These are phyloP conservation scores for Aspergillus costaricaensis DNA, from an alignment of 2,329 filamentous ascomycete species.

Conservation along the genomic window DNA sequence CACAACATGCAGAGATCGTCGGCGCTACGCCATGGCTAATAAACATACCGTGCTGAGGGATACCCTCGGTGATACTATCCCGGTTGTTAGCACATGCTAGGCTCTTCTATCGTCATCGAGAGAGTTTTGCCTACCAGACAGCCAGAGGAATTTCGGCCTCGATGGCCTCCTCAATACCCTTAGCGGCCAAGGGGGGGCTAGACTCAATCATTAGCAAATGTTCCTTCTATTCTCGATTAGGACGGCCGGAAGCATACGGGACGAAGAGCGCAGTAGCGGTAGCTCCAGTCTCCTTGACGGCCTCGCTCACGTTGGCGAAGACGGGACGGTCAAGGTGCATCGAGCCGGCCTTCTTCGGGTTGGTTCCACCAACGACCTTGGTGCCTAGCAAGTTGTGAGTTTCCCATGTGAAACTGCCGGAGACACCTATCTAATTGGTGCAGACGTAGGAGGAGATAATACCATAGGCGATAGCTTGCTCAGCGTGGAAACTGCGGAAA, in stretches of 20 bases:
- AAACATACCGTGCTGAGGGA: conserved; percentile 84
- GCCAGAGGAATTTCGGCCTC: conserved; percentile 89
- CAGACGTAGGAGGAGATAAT: conserved; percentile 35
- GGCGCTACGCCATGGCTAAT: not conserved
- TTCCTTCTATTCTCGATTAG: not conserved
- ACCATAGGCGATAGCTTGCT: conserved; percentile 99
- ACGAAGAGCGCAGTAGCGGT: conserved; percentile 95
- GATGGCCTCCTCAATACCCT: conserved; percentile 95
- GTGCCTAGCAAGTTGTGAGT: conserved; percentile 65
- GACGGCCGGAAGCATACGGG: conserved; percentile 60
- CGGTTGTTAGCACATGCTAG: not conserved
- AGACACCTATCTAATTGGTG: conserved; percentile 7
- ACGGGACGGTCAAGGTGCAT: conserved; percentile 90
- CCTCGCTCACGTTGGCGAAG: conserved; percentile 85
- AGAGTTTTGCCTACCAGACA: conserved; percentile 65
- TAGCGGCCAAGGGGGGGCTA: conserved; percentile 86
- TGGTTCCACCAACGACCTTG: conserved; percentile 96
- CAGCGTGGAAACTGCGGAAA: conserved; percentile 80
- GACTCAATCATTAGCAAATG: conserved; percentile 28
- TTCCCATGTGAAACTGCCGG: conserved; percentile 10
- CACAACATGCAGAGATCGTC: not conserved
- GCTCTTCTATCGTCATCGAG: conserved; percentile 14
- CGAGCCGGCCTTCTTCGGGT: conserved; percentile 95
- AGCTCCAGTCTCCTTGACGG: conserved; percentile 85
- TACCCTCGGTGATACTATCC: conserved; percentile 83